A percentile compares a stretch with the other conserved stretches of the same genome.
Evolutionary conservation across 106 monocot species (phyloP).

Genomic region (Narthecium ossifragum): DNA sequence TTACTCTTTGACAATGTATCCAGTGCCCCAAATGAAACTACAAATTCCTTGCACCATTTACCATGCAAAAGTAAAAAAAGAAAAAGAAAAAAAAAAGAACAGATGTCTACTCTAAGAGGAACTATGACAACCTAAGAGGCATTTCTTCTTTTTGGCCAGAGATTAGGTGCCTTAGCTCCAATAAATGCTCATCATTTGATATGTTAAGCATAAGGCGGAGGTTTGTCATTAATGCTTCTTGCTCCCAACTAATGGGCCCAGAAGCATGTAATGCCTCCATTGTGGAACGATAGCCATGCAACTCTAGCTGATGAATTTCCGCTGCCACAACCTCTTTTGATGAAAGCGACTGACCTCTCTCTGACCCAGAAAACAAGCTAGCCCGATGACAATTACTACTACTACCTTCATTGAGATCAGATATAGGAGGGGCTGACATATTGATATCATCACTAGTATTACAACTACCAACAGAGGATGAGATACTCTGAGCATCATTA

Average conservation of each 20-base stretch:
- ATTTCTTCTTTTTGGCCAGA: constrained; percentile 26
- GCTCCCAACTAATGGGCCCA: constrained; percentile 85
- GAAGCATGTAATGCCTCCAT: constrained; percentile 64
- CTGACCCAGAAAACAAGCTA: constrained; percentile 17
- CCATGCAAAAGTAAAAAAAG: not conserved
- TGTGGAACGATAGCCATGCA: constrained; percentile 51
- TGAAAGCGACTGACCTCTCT: constrained; percentile 18
- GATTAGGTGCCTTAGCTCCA: constrained; percentile 45
- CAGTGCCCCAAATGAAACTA: no score
- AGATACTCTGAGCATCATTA: constrained; percentile 28
- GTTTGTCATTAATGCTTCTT: constrained; percentile 67
- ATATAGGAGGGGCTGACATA: constrained; percentile 12
- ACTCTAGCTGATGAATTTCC: constrained; percentile 51
- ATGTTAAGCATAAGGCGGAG: constrained; percentile 64
- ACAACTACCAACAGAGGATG: constrained; percentile 54
- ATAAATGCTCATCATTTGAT: constrained; percentile 67
- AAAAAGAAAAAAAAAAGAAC: not conserved
- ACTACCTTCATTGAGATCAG: constrained; percentile 10
- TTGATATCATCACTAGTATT: constrained; percentile 25
- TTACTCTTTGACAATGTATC: no score
- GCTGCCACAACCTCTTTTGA: constrained; percentile 8
- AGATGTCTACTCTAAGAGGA: not conserved
- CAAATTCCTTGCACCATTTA: no score
- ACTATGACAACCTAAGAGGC: not conserved
- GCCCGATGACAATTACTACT: constrained; percentile 27